Evolutionary conservation across 2,329 filamentous ascomycete genomes (phyloP).

Genomic region (Akanthomyces muscarius): DNA sequence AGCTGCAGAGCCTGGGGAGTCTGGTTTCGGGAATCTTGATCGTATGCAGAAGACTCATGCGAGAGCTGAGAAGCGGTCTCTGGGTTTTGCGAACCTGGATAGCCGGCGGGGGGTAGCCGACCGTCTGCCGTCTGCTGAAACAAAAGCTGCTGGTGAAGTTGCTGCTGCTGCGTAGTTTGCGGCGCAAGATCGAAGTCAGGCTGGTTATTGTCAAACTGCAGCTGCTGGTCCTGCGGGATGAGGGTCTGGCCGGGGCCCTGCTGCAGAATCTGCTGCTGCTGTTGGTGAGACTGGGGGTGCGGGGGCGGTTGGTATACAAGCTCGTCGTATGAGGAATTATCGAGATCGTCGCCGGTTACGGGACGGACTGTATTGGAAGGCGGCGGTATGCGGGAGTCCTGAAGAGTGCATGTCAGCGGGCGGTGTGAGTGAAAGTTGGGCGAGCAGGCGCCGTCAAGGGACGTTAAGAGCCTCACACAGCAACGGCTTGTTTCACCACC

Average conservation of each 20-base stretch:
- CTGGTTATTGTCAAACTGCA: conserved; percentile 24
- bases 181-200: conserved; percentile 15
- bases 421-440: conserved; percentile 1
- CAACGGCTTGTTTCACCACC: not conserved
- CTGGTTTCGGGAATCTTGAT: conserved; percentile 35
- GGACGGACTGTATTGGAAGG: conserved; percentile 43
- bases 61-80: conserved; percentile 61
- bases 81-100: conserved; percentile 40
- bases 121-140: conserved; percentile 13
- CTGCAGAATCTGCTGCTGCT: conserved; percentile 39
- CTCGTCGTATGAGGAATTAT: conserved; percentile 45
- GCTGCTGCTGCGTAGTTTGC: conserved; percentile 29
- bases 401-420: conserved; percentile 9
- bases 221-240: conserved; percentile 32
- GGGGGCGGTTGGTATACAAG: conserved; percentile 33
- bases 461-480: conserved; percentile 21
- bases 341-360: conserved; percentile 40
- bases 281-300: conserved; percentile 27
- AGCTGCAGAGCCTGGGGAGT: conserved; percentile 9
- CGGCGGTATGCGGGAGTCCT: conserved; percentile 21
- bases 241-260: conserved; percentile 20
- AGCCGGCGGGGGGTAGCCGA: not conserved
- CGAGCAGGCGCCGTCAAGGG: not conserved
- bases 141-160: conserved; percentile 23
- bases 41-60: conserved; percentile 54